Percentiles rank a stretch among this genome's conserved stretches.
These are phyloP conservation scores for Plasmodium ovale DNA, from an alignment of 169 alveolate species.

Conservation along the genomic window DNA sequence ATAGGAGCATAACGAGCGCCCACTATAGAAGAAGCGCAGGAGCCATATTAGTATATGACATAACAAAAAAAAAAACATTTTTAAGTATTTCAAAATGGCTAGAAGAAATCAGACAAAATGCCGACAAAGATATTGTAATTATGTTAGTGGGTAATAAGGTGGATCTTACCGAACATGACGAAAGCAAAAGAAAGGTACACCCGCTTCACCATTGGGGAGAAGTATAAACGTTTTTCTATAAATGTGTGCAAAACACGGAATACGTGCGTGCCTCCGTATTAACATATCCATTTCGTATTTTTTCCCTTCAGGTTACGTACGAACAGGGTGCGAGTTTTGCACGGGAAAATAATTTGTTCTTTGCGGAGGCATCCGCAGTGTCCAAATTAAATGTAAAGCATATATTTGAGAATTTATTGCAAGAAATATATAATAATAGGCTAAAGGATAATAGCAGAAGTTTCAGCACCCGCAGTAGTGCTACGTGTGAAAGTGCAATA, in stretches of 20 bases:
- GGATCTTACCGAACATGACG: constrained; percentile 95
- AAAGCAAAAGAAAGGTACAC: constrained; percentile 92
- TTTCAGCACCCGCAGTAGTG: constrained; percentile 46
- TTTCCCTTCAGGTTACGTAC: constrained; percentile 51
- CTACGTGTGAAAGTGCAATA: constrained; percentile 53
- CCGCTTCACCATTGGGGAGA: too few species aligned
- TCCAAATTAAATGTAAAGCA: constrained; percentile 96
- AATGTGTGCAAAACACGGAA: too few species aligned
- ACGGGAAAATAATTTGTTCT: constrained; percentile 89
- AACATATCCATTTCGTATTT: background rate
- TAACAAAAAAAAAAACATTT: constrained; percentile 93
- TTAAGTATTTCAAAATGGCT: constrained; percentile 93
- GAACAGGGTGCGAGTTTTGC: constrained; percentile 93
- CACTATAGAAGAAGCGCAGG: constrained; percentile 97
- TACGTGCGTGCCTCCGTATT: background rate
- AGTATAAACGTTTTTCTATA: too few species aligned
- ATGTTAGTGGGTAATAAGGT: constrained; percentile 99
- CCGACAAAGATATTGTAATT: constrained; percentile 98
- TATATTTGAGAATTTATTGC: constrained; percentile 95
- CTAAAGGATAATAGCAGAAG: constrained; percentile 30
- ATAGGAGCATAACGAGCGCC: constrained; percentile 95
- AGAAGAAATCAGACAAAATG: constrained; percentile 97
- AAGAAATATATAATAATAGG: constrained; percentile 86
- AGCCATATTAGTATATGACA: constrained; percentile 95
- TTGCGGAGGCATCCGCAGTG: constrained; percentile 97